These are phyloP conservation scores for Colletotrichum sansevieriae DNA, from an alignment of 2,329 filamentous ascomycete species.

Conservation along the genomic window DNA sequence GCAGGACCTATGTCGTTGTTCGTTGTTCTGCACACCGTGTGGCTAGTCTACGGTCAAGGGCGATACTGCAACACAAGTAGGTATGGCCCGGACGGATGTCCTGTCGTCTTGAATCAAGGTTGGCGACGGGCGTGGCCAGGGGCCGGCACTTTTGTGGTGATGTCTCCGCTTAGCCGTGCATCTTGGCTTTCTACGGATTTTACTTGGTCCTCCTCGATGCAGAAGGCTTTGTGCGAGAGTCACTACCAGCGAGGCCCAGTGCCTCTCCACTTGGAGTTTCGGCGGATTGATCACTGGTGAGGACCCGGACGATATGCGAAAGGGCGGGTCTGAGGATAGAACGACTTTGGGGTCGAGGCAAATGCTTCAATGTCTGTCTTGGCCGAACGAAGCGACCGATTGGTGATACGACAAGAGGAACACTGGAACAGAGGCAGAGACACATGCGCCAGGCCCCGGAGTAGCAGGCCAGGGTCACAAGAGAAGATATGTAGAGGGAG, in stretches of 20 bases:
- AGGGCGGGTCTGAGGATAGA: too few relatives aligned
- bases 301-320: too few relatives aligned
- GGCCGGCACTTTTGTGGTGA: neutral
- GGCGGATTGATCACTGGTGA: neutral
- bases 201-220: too few relatives aligned
- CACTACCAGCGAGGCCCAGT: neutral
- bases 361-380: conserved; percentile 2
- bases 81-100: conserved; percentile 3
- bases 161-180: neutral
- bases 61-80: neutral
- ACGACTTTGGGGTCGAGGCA: neutral
- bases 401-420: neutral
- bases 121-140: conserved; percentile 1
- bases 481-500: conserved; percentile 2
- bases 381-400: neutral
- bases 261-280: neutral
- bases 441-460: neutral
- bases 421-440: neutral
- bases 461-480: neutral
- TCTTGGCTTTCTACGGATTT: neutral
- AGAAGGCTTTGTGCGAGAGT: neutral
- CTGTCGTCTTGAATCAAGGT: neutral
- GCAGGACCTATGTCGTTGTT: neutral
- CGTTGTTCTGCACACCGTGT: too few relatives aligned
- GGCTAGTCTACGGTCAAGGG: too few relatives aligned